These are phyloP conservation scores for Boletus huronensis DNA, from an alignment of 768 basidiomycete species.

Conservation along the genomic window DNA sequence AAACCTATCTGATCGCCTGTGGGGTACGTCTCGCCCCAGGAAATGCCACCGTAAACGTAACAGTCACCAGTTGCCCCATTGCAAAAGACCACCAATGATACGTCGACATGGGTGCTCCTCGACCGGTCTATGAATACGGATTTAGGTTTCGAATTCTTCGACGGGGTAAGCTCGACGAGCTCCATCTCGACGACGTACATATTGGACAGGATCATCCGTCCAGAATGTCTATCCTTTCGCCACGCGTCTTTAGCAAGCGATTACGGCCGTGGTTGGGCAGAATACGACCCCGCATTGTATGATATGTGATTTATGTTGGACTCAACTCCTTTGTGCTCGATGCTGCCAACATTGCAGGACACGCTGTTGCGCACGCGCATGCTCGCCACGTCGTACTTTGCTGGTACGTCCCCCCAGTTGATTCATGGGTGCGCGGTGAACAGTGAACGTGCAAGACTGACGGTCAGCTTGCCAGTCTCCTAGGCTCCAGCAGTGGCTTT, in stretches of 20 bases:
- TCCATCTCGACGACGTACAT: not conserved
- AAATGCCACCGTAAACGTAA: not conserved
- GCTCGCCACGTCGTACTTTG: no score
- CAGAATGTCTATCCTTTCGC: not conserved
- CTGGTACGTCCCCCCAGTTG: no score
- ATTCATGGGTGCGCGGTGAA: no score
- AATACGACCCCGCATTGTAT: not conserved
- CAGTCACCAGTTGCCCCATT: not conserved
- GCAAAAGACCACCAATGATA: no score
- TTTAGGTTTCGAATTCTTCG: no score
- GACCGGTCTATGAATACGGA: not conserved
- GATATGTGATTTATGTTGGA: not conserved
- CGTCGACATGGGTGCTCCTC: not conserved
- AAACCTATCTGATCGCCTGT: not conserved
- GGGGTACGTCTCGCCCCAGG: not conserved
- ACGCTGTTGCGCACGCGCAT: no score
- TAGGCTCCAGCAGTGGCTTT: no score
- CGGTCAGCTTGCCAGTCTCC: no score
- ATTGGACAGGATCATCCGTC: not conserved
- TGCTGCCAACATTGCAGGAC: no score
- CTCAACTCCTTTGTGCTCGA: no score
- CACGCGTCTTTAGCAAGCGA: not conserved
- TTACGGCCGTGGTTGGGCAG: not conserved
- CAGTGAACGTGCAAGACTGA: no score
- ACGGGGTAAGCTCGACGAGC: not conserved